Base-by-base conservation (phyloP, 306 rosid species). In the Corylus heterophylla region DNA sequence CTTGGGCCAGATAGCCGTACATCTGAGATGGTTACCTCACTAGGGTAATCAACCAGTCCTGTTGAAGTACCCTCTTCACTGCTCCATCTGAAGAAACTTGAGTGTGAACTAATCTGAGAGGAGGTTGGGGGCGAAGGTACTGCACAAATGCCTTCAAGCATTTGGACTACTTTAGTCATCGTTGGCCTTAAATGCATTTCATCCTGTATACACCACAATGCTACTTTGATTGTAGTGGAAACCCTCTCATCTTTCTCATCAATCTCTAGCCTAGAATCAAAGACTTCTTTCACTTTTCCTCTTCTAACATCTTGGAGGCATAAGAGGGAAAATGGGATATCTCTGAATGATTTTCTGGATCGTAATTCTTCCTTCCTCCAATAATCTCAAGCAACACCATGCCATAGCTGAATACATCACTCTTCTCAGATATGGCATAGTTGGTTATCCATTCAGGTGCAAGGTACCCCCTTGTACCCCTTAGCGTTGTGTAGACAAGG, bases 391-490 rank as follows among this genome's bases (percentile, higher is more conserved):
- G 83, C 45, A 85, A 76, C 29, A 85, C 82, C 79, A 85, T 72
- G 31, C 88, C 84, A 50, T 79, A 85, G 79, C 88, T 82, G 76
- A 67, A 79, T 31, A 85, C 88, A 61, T 85, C 88, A 69, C 85
- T 85, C 81, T 85, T 85, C 51, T 85, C 88, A 17, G 88, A 81
- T 29, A 85, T 85, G 69, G 85, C 75, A 61, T 73, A 76, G 74
- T 71, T 81, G n/a, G 86, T 85, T 71, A 85, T 76, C 88, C 88
- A 82, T 80, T 82, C 88, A 6, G 88, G 88, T 27, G 88, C 88
- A 17, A 85, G 80, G 76, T 85, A 85, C 17, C 88, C 88, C 72
- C 88, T 74, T 1, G 88, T 85, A 22, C 88, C 88, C 56, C 88
- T 67, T 14, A 85, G 54, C 1, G 83, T 82, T 0, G 88, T 85